Evolutionary conservation across 2,329 filamentous ascomycete species (phyloP), one percentile per base, ranked within the genome.

Genomic region (Curvularia sp.): DNA sequence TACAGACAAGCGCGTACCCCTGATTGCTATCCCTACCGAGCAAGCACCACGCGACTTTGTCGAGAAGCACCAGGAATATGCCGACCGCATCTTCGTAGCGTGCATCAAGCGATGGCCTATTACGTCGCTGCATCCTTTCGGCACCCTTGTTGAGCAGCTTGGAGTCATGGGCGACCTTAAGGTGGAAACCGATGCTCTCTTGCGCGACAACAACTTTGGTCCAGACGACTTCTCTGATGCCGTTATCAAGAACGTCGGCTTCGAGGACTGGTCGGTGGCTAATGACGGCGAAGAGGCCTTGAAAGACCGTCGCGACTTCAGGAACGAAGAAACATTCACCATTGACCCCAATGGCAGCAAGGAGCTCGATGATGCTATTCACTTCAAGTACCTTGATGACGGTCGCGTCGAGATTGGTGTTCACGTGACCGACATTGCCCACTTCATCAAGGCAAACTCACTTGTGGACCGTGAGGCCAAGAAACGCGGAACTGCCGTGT

Each of bases 41-140:
- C 95, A 99, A 80, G 95, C 95, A 8, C 95, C 95, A 19, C 90
- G 93, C 34, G 95, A 98, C 80, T 99, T 99, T 71, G 95, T 99
- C 27, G 95, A 99, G 82, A 97, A 95, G 79, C 95, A 99, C 77
- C 92, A 97, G 77, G 92, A 97, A 28, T 99, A 98, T 71, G 93
- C 94, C 56, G 96, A 97, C 80, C 90, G 93, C 71, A 99, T 99
- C 72, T 99, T 99, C 67, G 95, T 99, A 68, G 95, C 95, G 47
- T 97, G 93, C 81, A 99, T 99, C 80, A 99, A 99, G 86, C 88
- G 95, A 74, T 99, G 95, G 95, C 95, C 95, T 63, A 99, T 99
- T 73, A 99, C 95, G 27, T 99, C 95, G n/a, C 87, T 99, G 55
- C 95, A 99, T 80, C 95, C 95, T 30, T 99, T 99, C 72, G 95